Conservation (phyloP, 495 filamentous ascomycete species). For the Aspergillus heteromorphus region DNA sequence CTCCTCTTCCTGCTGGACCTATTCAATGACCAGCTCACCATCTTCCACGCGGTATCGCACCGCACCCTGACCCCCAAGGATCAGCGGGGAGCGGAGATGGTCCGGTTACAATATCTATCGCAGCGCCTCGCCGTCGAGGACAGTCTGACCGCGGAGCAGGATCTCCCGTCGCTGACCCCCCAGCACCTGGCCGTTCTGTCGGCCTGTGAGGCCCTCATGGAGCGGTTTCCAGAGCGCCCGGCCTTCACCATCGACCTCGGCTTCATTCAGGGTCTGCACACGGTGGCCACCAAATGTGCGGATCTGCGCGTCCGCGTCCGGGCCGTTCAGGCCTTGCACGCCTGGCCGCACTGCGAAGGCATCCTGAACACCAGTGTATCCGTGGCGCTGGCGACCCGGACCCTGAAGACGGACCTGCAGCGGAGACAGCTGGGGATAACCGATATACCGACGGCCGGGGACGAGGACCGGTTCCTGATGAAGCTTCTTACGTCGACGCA, state of each 20-base stretch:
- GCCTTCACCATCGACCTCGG: constrained; percentile 17
- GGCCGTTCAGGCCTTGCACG: constrained; percentile 8
- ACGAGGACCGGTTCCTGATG: too few relatives aligned
- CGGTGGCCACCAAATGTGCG: constrained; percentile 11
- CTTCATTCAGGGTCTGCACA: constrained; percentile 7
- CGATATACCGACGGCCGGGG: too few relatives aligned
- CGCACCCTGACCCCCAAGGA: not conserved
- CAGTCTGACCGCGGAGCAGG: constrained; percentile 8
- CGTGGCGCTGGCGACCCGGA: constrained; percentile 6
- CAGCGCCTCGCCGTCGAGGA: constrained; percentile 11
- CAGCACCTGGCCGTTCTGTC: constrained; percentile 6
- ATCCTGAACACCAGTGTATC: constrained; percentile 13
- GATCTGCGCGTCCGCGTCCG: constrained; percentile 13
- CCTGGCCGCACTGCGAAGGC: constrained; percentile 19
- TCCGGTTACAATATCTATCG: constrained; percentile 6
- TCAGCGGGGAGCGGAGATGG: constrained; percentile 3
- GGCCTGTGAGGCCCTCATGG: constrained; percentile 3
- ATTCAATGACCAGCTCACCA: not conserved
- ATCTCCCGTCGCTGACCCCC: not conserved
- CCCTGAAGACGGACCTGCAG: constrained; percentile 8
- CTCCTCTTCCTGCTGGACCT: constrained; percentile 3
- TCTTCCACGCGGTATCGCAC: not conserved
- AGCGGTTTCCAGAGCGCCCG: constrained; percentile 10
- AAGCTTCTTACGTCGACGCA: too few relatives aligned
- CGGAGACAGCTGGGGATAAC: too few relatives aligned